Conservation (phyloP, 1,284 basidiomycete genomes). For the Fomitopsis palustris region DNA sequence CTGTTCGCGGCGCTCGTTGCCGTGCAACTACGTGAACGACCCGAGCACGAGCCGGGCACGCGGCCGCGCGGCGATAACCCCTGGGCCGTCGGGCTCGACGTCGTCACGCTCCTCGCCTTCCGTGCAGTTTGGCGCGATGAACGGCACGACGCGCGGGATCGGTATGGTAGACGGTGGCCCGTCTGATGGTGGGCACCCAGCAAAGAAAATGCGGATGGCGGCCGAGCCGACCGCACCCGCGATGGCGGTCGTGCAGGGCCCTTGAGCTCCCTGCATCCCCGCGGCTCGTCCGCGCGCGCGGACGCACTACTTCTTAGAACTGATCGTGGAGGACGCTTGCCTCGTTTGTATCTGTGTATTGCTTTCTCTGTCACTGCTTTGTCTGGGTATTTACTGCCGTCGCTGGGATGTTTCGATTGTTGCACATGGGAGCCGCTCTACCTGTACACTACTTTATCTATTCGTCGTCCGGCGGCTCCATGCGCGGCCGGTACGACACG, state of each 20-base stretch:
- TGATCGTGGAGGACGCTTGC: slow-evolving; percentile 1
- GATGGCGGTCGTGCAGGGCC: slow-evolving; percentile 20
- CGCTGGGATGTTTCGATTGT: not conserved
- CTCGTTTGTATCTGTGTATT: slow-evolving; percentile 1
- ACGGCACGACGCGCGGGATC: slow-evolving; percentile 19
- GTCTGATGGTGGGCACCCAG: slow-evolving; percentile 23
- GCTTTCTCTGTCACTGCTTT: slow-evolving; percentile 9
- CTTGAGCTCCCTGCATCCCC: slow-evolving; percentile 4
- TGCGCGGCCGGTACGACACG: not conserved
- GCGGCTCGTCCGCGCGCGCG: not conserved
- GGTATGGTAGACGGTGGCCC: slow-evolving; percentile 33
- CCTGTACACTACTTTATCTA: slow-evolving; percentile 10
- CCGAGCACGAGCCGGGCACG: slow-evolving; percentile 29
- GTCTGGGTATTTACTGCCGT: slow-evolving; percentile 5
- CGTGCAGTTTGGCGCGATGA: slow-evolving; percentile 20
- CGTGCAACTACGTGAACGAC: slow-evolving; percentile 78
- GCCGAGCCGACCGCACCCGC: slow-evolving; percentile 16
- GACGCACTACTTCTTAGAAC: not conserved
- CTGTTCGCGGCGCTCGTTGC: slow-evolving; percentile 66
- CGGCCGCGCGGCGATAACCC: slow-evolving; percentile 11
- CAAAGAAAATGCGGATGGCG: slow-evolving; percentile 54
- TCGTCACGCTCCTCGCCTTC: slow-evolving; percentile 24
- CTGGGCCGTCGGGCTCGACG: slow-evolving; percentile 11
- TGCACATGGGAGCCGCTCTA: not conserved
- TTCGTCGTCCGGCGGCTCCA: not conserved